Conservation (phyloP, 768 basidiomycete genomes). For the Pulveroboletus frians region DNA sequence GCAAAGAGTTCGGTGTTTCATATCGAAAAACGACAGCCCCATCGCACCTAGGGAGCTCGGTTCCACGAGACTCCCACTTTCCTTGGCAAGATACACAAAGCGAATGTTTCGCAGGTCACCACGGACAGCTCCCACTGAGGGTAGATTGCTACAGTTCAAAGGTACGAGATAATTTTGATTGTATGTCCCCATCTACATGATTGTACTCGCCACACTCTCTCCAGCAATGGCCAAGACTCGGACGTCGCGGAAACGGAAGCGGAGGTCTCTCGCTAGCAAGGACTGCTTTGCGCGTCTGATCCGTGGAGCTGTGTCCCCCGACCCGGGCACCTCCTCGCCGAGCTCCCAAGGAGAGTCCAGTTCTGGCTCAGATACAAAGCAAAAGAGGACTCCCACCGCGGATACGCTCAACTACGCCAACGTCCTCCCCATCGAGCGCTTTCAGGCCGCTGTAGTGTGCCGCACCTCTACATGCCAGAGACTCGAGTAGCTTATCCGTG, state of each 20-base stretch:
- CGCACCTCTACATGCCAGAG: conserved; percentile 26
- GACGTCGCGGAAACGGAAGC: conserved; percentile 22
- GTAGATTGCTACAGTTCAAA: background rate
- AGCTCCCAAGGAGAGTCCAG: conserved; percentile 4
- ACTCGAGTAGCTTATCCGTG: conserved; percentile 26
- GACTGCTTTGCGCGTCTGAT: conserved; percentile 22
- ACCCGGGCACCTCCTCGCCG: background rate
- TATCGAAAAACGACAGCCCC: background rate
- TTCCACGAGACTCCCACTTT: background rate
- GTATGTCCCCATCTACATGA: conserved; percentile 1
- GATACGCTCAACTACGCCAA: conserved; percentile 21
- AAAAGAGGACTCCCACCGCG: background rate
- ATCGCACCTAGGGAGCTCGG: conserved; percentile 31
- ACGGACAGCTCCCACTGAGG: background rate
- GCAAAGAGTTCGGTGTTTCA: background rate
- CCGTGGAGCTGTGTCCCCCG: conserved; percentile 12
- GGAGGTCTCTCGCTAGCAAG: conserved; percentile 20
- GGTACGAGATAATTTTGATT: background rate
- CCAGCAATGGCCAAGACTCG: conserved; percentile 13
- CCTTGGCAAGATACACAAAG: background rate
- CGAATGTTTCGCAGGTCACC: background rate
- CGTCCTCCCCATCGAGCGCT: conserved; percentile 24
- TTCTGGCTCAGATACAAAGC: conserved; percentile 1
- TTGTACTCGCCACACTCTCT: background rate
- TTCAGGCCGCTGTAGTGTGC: conserved; percentile 25